Percentiles rank a stretch among this genome's conserved stretches.
These are phyloP conservation scores for Tuctoria greenei DNA, from an alignment of 176 grass and related monocot genomes.

Conservation along the genomic window DNA sequence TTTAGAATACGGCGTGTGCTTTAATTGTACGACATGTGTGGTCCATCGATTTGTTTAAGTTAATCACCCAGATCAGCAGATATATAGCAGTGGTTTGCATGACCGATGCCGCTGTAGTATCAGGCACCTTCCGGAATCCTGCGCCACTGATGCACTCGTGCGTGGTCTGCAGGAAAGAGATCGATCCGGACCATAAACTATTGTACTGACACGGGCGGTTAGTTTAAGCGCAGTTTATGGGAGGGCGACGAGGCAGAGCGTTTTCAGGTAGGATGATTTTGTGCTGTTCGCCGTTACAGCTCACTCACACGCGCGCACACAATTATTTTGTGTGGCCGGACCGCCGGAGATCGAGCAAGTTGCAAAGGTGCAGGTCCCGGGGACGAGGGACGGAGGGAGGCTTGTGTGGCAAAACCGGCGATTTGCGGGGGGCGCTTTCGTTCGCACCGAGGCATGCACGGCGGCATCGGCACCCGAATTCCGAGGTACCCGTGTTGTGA, in stretches of 20 bases:
- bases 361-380: conserved; percentile 38
- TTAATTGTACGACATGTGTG: neutral
- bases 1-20: neutral
- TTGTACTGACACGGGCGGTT: neutral
- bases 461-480: conserved; percentile 27
- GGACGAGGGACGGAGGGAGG: neutral
- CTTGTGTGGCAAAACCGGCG: conserved; percentile 28
- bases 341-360: neutral
- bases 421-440: conserved; percentile 53
- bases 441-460: conserved; percentile 34
- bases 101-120: neutral
- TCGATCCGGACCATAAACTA: neutral
- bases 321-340: no score
- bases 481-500: conserved; percentile 70
- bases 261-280: conserved; percentile 48
- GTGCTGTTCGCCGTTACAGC: conserved; percentile 8
- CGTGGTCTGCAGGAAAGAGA: conserved; percentile 15
- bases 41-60: neutral
- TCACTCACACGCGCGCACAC: neutral
- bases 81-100: neutral
- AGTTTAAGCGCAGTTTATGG: neutral
- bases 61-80: neutral
- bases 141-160: conserved; percentile 13
- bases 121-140: neutral
- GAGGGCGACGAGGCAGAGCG: conserved; percentile 17